A percentile compares a stretch with the other conserved stretches of the same genome.
phyloP scores from a whole-genome alignment of 225 moss, liverwort and hornwort species.

The Bryum argenteum region DNA sequence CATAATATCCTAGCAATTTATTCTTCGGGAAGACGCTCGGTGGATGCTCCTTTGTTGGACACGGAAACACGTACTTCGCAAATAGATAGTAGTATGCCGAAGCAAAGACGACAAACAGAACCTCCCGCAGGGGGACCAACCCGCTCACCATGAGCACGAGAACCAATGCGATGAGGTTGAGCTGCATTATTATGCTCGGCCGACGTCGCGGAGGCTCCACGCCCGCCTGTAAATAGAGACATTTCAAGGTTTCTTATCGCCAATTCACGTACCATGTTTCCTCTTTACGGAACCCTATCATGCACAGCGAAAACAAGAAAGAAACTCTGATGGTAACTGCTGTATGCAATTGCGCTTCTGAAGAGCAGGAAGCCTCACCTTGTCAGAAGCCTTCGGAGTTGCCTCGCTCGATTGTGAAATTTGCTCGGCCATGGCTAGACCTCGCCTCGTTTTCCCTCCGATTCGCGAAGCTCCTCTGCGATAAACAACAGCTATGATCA shows the following conservation, averaged over 20 bases:
- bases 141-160: constrained; percentile 36
- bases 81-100: constrained; percentile 47
- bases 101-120: constrained; percentile 38
- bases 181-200: constrained; percentile 18
- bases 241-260: no score
- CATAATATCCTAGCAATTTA: constrained; percentile 34
- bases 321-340: not conserved
- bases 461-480: constrained; percentile 3
- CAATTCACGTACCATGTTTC: not conserved
- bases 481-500: not conserved
- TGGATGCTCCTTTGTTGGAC: constrained; percentile 18
- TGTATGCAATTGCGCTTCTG: not conserved
- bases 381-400: constrained; percentile 5
- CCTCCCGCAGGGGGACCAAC: constrained; percentile 40
- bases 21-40: constrained; percentile 28
- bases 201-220: constrained; percentile 22
- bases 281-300: not conserved
- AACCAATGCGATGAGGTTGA: constrained; percentile 28
- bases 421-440: constrained; percentile 10
- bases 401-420: constrained; percentile 20
- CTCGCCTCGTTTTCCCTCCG: not conserved
- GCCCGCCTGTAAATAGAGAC: constrained; percentile 25
- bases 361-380: constrained; percentile 17
- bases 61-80: constrained; percentile 47
- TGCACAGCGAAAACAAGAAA: not conserved